A percentile compares a stretch with the other conserved stretches of the same genome.
These are phyloP conservation scores for Populus pruinosa DNA, from an alignment of 345 rosid genomes.

Conservation along the genomic window DNA sequence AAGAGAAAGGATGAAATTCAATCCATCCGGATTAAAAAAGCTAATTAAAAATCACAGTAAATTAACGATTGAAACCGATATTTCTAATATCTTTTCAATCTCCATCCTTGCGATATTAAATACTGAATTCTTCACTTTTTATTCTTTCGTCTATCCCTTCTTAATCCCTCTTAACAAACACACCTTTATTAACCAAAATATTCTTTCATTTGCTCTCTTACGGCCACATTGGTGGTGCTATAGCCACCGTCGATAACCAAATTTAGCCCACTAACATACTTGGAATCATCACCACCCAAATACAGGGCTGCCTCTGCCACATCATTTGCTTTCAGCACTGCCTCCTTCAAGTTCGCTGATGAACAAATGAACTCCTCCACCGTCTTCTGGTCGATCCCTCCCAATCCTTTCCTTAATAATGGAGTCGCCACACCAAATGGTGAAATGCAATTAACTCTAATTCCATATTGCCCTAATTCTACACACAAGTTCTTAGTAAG, in stretches of 20 bases:
- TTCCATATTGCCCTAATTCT: conserved; percentile 21
- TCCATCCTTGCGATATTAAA: too few relatives aligned
- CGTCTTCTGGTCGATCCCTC: background rate
- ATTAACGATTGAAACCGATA: too few relatives aligned
- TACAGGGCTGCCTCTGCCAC: conserved; percentile 21
- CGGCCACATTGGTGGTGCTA: background rate
- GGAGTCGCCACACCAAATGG: background rate
- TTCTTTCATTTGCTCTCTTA: too few relatives aligned
- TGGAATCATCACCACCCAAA: conserved; percentile 17
- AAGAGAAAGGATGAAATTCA: too few relatives aligned
- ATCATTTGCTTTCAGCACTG: conserved; percentile 10
- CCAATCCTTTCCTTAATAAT: background rate
- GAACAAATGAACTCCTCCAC: background rate
- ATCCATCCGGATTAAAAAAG: too few relatives aligned
- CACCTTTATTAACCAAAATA: too few relatives aligned
- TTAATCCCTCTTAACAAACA: too few relatives aligned
- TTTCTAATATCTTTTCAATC: too few relatives aligned
- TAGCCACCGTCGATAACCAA: conserved; percentile 17
- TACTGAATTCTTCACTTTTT: too few relatives aligned
- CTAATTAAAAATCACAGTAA: too few relatives aligned
- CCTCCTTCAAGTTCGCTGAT: conserved; percentile 8
- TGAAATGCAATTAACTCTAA: conserved; percentile 24
- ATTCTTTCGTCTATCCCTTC: too few relatives aligned
- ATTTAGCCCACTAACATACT: conserved; percentile 19
- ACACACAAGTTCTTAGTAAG: conserved; percentile 17